Evolutionary conservation across 257 asterid genomes (phyloP).

Genomic region (Prunella vulgaris): DNA sequence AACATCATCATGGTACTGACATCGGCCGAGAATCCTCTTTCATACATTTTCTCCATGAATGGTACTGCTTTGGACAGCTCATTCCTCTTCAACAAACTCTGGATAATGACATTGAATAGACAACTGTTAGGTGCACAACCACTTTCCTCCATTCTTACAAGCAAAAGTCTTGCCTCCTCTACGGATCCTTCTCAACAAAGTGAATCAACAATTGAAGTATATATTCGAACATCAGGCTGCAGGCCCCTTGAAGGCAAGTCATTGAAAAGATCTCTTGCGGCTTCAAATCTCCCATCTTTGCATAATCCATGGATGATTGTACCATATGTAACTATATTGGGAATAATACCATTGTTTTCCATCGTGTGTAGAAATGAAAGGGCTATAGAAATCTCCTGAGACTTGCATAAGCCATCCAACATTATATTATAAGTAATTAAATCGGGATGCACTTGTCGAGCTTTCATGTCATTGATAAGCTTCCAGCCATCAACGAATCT

Average conservation of each 20-base stretch:
- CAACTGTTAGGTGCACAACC: neutral
- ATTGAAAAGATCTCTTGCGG: neutral
- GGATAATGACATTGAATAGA: no score
- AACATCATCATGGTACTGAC: no score
- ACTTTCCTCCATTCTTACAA: neutral
- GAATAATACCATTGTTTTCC: neutral
- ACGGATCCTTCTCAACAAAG: neutral
- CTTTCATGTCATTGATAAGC: no score
- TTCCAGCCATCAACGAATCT: no score
- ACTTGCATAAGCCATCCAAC: neutral
- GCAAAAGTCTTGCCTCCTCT: neutral
- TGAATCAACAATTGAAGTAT: neutral
- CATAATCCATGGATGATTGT: no score
- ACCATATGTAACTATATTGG: neutral
- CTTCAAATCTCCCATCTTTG: neutral
- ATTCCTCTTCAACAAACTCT: no score
- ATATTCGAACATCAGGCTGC: neutral
- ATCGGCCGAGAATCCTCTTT: no score
- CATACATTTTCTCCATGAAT: no score
- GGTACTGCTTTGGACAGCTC: no score
- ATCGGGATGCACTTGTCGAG: no score
- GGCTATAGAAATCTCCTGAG: neutral
- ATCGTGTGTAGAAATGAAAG: neutral
- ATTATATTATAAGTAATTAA: no score
- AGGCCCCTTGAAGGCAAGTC: neutral